A percentile compares a stretch with the other conserved stretches of the same genome.
These are phyloP conservation scores for Lactarius hatsudake DNA, from an alignment of 768 basidiomycete genomes.

Conservation along the genomic window DNA sequence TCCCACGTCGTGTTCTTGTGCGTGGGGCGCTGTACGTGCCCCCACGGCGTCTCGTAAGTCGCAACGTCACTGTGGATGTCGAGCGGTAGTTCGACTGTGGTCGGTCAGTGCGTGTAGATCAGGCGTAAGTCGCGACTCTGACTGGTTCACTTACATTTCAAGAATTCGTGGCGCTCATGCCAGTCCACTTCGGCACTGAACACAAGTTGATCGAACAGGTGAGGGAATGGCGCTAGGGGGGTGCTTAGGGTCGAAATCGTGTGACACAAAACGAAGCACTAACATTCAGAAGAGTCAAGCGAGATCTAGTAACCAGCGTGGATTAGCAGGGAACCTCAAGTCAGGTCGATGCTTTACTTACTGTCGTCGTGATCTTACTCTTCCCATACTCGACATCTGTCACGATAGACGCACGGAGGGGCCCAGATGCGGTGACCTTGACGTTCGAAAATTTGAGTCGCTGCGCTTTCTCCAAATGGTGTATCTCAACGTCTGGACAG, in stretches of 20 bases:
- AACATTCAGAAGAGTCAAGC: constrained; percentile 76
- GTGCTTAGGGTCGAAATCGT: constrained; percentile 11
- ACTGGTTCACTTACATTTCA: constrained; percentile 68
- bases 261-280: constrained; percentile 23
- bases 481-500: constrained; percentile 74
- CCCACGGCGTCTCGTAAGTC: constrained; percentile 94
- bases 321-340: background rate
- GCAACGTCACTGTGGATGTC: constrained; percentile 81
- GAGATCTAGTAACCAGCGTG: constrained; percentile 56
- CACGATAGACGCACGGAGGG: constrained; percentile 70
- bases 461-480: constrained; percentile 83
- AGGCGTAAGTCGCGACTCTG: background rate
- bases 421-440: constrained; percentile 70
- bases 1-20: constrained; percentile 95
- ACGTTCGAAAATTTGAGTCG: constrained; percentile 70
- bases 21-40: constrained; percentile 84
- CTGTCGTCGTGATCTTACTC: constrained; percentile 70
- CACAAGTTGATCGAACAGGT: constrained; percentile 73
- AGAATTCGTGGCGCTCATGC: constrained; percentile 85
- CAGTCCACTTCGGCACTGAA: constrained; percentile 87
- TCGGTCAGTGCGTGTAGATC: background rate
- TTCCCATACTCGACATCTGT: constrained; percentile 70
- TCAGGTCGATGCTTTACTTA: constrained; percentile 36
- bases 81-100: constrained; percentile 81
- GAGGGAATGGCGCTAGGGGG: constrained; percentile 50